Conservation (phyloP, 306 rosid genomes). For the Acacia acuminata region DNA sequence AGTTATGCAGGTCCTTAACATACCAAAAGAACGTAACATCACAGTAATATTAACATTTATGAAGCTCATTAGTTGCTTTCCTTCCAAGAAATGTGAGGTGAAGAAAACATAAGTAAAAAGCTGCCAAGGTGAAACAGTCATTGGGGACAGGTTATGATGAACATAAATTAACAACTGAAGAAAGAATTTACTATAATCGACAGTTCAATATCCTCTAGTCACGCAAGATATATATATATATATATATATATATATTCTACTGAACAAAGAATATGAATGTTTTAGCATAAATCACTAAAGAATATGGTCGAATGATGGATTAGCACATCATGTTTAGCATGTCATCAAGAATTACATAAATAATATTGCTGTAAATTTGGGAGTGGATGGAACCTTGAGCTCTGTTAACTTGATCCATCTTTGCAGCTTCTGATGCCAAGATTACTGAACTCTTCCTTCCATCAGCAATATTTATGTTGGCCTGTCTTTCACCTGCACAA, state of each 20-base stretch:
- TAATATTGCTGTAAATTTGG: not conserved
- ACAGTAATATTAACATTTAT: constrained; percentile 20
- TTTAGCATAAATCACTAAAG: constrained; percentile 5
- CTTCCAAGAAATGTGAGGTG: constrained; percentile 18
- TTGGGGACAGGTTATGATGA: constrained; percentile 8
- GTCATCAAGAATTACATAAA: not conserved
- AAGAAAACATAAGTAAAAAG: constrained; percentile 17
- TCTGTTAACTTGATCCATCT: constrained; percentile 83
- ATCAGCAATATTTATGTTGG: constrained; percentile 86
- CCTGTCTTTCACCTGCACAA: constrained; percentile 90
- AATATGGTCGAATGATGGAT: constrained; percentile 8
- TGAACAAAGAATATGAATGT: not conserved
- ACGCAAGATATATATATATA: constrained; percentile 8
- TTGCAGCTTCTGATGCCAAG: constrained; percentile 90
- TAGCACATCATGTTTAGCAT: constrained; percentile 23
- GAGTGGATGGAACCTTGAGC: constrained; percentile 52
- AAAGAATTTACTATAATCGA: constrained; percentile 11
- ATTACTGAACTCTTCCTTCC: constrained; percentile 89
- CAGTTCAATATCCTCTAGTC: constrained; percentile 21
- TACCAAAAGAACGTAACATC: constrained; percentile 21
- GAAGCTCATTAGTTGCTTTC: constrained; percentile 10
- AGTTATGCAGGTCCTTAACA: constrained; percentile 26
- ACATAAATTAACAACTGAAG: constrained; percentile 12
- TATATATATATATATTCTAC: not conserved
- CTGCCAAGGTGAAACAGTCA: constrained; percentile 21